A percentile compares a stretch with the other conserved stretches of the same genome.
These are phyloP conservation scores for Kuraishia ogatae DNA, from an alignment of 805 yeast genomes.

Conservation along the genomic window DNA sequence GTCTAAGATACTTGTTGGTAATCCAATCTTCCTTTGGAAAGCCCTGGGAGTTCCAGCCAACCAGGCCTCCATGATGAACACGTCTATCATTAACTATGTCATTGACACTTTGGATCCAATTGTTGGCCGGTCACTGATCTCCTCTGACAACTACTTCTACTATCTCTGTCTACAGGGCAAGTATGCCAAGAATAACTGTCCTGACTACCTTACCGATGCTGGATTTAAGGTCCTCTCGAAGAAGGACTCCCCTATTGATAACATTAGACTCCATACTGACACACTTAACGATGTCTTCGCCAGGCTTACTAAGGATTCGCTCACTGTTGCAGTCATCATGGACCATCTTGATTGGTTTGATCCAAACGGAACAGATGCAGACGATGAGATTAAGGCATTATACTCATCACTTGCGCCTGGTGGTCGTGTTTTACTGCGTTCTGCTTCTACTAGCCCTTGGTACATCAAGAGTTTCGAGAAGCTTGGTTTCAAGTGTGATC, in stretches of 20 bases:
- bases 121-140: constrained; percentile 50
- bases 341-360: constrained; percentile 93
- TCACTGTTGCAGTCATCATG: constrained; percentile 77
- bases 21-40: constrained; percentile 81
- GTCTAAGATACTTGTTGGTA: constrained; percentile 62
- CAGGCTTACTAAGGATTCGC: constrained; percentile 50
- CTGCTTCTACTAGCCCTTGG: constrained; percentile 74
- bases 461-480: constrained; percentile 60
- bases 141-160: constrained; percentile 72
- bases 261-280: constrained; percentile 73
- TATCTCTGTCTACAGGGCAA: constrained; percentile 56
- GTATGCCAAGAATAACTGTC: constrained; percentile 59
- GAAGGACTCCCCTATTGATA: constrained; percentile 43
- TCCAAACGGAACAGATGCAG: constrained; percentile 54
- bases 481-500: constrained; percentile 56
- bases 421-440: constrained; percentile 70
- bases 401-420: constrained; percentile 52
- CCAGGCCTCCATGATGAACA: constrained; percentile 75
- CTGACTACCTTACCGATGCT: constrained; percentile 57
- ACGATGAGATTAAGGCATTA: constrained; percentile 57
- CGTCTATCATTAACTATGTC: constrained; percentile 61
- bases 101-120: constrained; percentile 76
- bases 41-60: constrained; percentile 86
- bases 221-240: constrained; percentile 45
- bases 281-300: constrained; percentile 67